A percentile compares a stretch with the other conserved stretches of the same genome.
phyloP scores from a whole-genome alignment of 2,329 filamentous ascomycete genomes.

The Aspergillus sp. region DNA sequence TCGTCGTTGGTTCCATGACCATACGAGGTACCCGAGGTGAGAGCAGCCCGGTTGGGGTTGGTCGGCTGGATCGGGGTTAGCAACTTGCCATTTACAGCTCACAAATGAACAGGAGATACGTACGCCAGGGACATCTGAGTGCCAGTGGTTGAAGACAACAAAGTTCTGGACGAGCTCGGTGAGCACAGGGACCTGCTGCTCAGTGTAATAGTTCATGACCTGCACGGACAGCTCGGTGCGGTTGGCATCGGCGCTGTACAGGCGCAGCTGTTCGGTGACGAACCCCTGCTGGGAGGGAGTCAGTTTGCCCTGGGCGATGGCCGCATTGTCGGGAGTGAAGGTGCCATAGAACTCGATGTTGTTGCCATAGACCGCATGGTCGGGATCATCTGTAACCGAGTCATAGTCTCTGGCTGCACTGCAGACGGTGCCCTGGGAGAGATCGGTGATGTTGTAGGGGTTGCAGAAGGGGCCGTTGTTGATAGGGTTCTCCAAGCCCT shows the following conservation, averaged over 20 bases:
- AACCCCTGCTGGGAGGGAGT: slow-evolving; percentile 41
- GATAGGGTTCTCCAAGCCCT: slow-evolving; percentile 46
- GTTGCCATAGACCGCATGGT: slow-evolving; percentile 47
- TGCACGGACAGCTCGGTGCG: slow-evolving; percentile 39
- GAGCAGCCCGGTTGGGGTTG: slow-evolving; percentile 45
- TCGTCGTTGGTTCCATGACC: slow-evolving; percentile 39
- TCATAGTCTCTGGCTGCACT: slow-evolving; percentile 42
- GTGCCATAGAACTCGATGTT: slow-evolving; percentile 49
- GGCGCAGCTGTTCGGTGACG: slow-evolving; percentile 44
- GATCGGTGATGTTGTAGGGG: slow-evolving; percentile 40
- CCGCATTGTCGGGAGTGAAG: slow-evolving; percentile 42
- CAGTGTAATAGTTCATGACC: slow-evolving; percentile 51
- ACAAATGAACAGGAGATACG: slow-evolving; percentile 20
- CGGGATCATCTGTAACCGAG: slow-evolving; percentile 46
- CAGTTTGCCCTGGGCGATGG: slow-evolving; percentile 37
- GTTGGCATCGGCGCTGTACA: slow-evolving; percentile 35
- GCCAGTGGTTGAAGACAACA: slow-evolving; percentile 50
- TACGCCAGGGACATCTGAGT: slow-evolving; percentile 47
- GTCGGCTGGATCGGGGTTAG: slow-evolving; percentile 37
- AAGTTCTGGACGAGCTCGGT: slow-evolving; percentile 46
- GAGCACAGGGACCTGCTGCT: slow-evolving; percentile 47
- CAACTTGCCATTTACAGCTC: background rate
- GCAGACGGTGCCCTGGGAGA: slow-evolving; percentile 34
- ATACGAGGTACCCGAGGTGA: slow-evolving; percentile 34
- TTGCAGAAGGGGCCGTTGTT: slow-evolving; percentile 49